phyloP scores from a whole-genome alignment of 306 rosid genomes.

The Glycine tomentella region DNA sequence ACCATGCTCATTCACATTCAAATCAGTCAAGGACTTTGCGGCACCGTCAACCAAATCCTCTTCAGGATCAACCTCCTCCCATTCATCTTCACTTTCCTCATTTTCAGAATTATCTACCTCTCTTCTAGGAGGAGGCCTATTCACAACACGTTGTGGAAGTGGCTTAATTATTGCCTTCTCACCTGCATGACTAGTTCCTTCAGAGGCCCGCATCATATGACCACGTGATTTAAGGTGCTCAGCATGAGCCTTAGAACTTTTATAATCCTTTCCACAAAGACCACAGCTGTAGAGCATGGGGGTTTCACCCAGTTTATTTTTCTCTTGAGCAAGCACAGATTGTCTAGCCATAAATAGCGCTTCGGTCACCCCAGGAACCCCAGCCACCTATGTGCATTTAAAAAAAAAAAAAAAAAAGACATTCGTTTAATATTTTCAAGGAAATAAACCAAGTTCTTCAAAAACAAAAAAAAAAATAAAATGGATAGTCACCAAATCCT shows the following conservation, averaged over 20 bases:
- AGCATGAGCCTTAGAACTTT: conserved; percentile 86
- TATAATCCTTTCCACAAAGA: conserved; percentile 88
- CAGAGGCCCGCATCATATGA: conserved; percentile 70
- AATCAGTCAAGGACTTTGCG: conserved; percentile 56
- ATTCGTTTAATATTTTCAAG: background rate
- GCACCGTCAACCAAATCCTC: conserved; percentile 63
- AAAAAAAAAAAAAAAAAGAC: background rate
- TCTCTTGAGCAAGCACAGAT: conserved; percentile 78
- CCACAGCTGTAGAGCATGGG: conserved; percentile 93
- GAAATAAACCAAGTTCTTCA: conserved; percentile 25
- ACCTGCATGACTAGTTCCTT: conserved; percentile 60
- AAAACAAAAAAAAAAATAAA: too few relatives aligned
- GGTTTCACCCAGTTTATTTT: conserved; percentile 61
- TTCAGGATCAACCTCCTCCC: conserved; percentile 90
- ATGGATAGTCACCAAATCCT: background rate
- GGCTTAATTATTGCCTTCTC: conserved; percentile 82
- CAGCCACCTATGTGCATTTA: conserved; percentile 68
- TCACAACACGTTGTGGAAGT: conserved; percentile 61
- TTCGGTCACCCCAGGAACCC: conserved; percentile 98
- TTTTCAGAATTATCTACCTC: conserved; percentile 60
- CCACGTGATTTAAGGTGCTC: conserved; percentile 87
- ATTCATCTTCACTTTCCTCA: conserved; percentile 83
- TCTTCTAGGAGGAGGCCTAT: conserved; percentile 61
- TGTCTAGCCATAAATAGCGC: conserved; percentile 78
- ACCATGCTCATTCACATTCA: conserved; percentile 59